A percentile compares a stretch with the other conserved stretches of the same genome.
phyloP scores from a whole-genome alignment of 805 yeast genomes.

The Pichia occidentalis region DNA sequence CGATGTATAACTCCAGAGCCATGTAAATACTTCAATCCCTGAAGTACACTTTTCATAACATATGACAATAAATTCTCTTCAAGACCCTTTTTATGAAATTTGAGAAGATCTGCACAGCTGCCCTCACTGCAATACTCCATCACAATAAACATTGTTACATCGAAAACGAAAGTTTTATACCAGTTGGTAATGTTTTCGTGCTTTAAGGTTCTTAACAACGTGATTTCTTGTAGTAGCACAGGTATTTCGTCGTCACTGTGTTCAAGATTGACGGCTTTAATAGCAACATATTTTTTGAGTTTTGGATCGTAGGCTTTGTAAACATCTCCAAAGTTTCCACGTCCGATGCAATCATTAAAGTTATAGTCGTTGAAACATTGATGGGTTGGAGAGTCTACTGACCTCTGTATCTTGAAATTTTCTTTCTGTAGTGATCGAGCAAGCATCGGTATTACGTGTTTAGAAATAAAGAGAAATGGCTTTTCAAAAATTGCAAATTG shows the following conservation, averaged over 20 bases:
- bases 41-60: conserved; percentile 55
- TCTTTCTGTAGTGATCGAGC: no score
- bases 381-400: neutral
- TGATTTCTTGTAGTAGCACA: conserved; percentile 69
- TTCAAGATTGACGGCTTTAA: conserved; percentile 82
- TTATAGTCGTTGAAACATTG: conserved; percentile 13
- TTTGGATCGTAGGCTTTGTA: conserved; percentile 44
- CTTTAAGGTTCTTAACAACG: conserved; percentile 58
- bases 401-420: no score
- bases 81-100: conserved; percentile 41
- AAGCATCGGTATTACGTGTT: no score
- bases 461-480: no score
- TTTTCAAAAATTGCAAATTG: no score
- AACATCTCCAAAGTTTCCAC: conserved; percentile 86
- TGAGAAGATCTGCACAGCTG: conserved; percentile 72
- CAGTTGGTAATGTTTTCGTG: conserved; percentile 65
- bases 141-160: conserved; percentile 73
- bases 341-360: conserved; percentile 58
- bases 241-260: conserved; percentile 70
- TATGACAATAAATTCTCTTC: conserved; percentile 55
- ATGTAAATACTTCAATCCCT: conserved; percentile 72
- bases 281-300: conserved; percentile 54
- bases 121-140: conserved; percentile 98
- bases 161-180: conserved; percentile 56
- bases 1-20: conserved; percentile 75